Evolutionary conservation across 805 yeast species (phyloP).

Genomic region (Soucietia sequanensis): DNA sequence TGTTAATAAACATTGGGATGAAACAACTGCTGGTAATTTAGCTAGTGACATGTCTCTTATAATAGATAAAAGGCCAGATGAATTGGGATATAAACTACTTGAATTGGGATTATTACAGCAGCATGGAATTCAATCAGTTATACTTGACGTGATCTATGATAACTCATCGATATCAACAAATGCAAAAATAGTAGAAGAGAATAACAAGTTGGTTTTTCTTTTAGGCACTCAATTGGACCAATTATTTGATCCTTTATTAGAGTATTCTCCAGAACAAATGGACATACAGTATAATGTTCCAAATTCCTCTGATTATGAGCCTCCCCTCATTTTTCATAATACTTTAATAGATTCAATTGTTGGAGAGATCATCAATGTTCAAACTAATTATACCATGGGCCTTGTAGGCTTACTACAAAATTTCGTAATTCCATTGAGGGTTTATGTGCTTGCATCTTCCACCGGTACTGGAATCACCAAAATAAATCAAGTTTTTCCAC

Average conservation of each 20-base stretch:
- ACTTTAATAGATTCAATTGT: conserved; percentile 51
- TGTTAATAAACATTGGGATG: conserved; percentile 60
- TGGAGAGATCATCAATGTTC: conserved; percentile 66
- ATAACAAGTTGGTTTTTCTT: conserved; percentile 71
- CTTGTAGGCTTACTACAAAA: conserved; percentile 76
- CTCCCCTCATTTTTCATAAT: conserved; percentile 14
- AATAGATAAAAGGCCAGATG: conserved; percentile 49
- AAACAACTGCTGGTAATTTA: conserved; percentile 76
- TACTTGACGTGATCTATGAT: conserved; percentile 73
- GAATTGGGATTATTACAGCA: conserved; percentile 57
- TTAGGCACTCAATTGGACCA: conserved; percentile 87
- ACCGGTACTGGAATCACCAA: conserved; percentile 58
- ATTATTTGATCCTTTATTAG: conserved; percentile 83
- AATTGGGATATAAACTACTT: conserved; percentile 57
- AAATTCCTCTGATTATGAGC: conserved; percentile 12
- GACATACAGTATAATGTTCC: conserved; percentile 72
- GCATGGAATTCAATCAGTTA: conserved; percentile 47
- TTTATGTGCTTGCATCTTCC: conserved; percentile 55
- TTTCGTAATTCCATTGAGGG: conserved; percentile 74
- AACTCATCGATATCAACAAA: conserved; percentile 35
- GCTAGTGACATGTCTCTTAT: conserved; percentile 66
- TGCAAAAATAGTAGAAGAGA: conserved; percentile 53
- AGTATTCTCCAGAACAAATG: conserved; percentile 88
- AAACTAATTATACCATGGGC: conserved; percentile 69
- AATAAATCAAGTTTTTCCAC: conserved; percentile 82